phyloP scores from a whole-genome alignment of 148 eudicot species.

The Talinum fruticosum region DNA sequence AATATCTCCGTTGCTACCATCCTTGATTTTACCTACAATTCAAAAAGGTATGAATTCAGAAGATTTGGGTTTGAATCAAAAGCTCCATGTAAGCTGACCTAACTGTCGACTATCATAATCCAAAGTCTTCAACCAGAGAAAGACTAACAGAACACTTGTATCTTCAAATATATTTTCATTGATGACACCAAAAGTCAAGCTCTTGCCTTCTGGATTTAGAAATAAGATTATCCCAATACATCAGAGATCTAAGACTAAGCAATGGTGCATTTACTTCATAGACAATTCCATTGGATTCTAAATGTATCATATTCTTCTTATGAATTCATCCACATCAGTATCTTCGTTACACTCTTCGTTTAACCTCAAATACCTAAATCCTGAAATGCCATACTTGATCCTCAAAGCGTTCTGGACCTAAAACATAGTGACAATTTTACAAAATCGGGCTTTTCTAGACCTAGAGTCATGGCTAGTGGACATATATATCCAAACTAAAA shows the following conservation, averaged over 20 bases:
- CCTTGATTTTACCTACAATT: conserved; percentile 27
- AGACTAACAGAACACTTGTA: background rate
- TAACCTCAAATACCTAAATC: too few relatives aligned
- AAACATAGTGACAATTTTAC: background rate
- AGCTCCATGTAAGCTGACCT: background rate
- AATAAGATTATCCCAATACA: background rate
- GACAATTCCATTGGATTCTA: too few relatives aligned
- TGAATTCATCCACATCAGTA: too few relatives aligned
- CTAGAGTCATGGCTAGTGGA: background rate
- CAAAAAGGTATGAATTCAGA: background rate
- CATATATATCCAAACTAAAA: background rate
- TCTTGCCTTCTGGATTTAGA: background rate
- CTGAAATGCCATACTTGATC: background rate
- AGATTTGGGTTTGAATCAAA: background rate
- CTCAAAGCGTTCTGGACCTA: background rate
- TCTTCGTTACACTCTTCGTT: too few relatives aligned
- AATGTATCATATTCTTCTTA: too few relatives aligned
- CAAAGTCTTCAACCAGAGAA: background rate
- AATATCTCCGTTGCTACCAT: conserved; percentile 33
- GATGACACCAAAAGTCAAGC: background rate
- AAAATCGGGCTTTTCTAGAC: background rate
- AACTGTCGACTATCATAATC: background rate
- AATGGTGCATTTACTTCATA: background rate
- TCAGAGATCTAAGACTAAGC: background rate
- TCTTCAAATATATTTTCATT: too few relatives aligned